These are phyloP conservation scores for Mycena sanguinolenta DNA, from an alignment of 768 basidiomycete genomes.

Conservation along the genomic window DNA sequence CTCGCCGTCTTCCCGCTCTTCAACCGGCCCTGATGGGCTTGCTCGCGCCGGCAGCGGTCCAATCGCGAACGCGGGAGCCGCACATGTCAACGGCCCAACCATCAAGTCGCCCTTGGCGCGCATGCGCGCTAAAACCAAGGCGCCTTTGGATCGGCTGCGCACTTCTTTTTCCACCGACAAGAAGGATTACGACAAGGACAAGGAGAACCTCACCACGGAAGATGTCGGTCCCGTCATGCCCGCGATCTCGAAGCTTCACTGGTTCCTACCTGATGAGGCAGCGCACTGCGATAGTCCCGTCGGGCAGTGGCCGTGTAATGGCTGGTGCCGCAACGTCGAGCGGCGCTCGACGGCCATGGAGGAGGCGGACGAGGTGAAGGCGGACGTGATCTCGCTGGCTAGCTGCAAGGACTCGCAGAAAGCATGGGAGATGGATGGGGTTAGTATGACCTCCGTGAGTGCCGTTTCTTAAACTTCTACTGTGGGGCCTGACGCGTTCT, in stretches of 20 bases:
- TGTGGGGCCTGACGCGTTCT: neutral
- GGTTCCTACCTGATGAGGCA: slow-evolving; percentile 6
- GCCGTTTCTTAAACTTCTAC: neutral
- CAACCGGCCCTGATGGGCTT: neutral
- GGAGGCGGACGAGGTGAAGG: slow-evolving; percentile 15
- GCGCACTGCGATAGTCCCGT: slow-evolving; percentile 23
- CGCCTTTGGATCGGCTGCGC: neutral
- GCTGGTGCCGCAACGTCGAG: slow-evolving; percentile 19
- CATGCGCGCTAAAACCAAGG: neutral
- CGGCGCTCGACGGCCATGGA: neutral
- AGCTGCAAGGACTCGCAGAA: slow-evolving; percentile 38
- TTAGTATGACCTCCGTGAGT: slow-evolving; percentile 38
- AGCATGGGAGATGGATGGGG: slow-evolving; percentile 32
- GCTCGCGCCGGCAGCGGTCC: neutral
- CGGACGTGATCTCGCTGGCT: slow-evolving; percentile 38
- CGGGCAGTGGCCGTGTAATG: slow-evolving; percentile 21
- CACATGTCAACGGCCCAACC: neutral
- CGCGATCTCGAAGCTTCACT: neutral
- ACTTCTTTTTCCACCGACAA: neutral
- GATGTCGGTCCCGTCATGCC: neutral
- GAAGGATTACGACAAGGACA: neutral
- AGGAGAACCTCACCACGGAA: neutral
- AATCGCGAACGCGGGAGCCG: neutral
- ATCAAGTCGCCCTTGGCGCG: neutral
- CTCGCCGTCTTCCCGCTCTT: neutral